Conservation (phyloP, 805 yeast species). For the Vanderwaltozyma yarrowii region DNA sequence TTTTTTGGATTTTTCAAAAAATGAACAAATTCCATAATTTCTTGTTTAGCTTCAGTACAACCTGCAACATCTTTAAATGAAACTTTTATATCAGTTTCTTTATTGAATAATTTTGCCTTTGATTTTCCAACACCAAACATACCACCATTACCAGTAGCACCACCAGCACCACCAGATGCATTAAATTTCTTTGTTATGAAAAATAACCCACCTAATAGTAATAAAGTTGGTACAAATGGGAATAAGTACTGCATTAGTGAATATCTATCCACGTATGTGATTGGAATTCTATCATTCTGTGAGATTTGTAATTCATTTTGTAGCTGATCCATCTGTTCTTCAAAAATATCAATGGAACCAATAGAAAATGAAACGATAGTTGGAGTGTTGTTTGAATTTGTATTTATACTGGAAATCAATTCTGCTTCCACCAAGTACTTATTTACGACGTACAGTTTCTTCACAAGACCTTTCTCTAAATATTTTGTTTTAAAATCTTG, state of each 20-base stretch:
- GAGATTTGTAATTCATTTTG: constrained; percentile 66
- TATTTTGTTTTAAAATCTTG: constrained; percentile 81
- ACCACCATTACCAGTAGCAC: constrained; percentile 52
- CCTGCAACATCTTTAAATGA: constrained; percentile 96
- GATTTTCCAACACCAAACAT: constrained; percentile 87
- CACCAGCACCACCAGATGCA: neutral
- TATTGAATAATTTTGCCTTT: constrained; percentile 83
- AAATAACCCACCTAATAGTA: constrained; percentile 67
- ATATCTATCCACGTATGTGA: constrained; percentile 60
- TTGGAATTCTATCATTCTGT: constrained; percentile 63
- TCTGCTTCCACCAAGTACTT: constrained; percentile 63
- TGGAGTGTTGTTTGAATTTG: constrained; percentile 12
- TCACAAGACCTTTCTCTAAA: constrained; percentile 69
- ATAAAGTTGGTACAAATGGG: constrained; percentile 70
- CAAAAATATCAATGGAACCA: constrained; percentile 79
- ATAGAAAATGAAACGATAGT: constrained; percentile 64
- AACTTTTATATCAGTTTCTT: constrained; percentile 81
- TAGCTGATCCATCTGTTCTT: constrained; percentile 64
- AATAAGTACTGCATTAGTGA: constrained; percentile 51
- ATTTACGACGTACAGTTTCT: constrained; percentile 63
- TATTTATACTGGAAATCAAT: constrained; percentile 34
- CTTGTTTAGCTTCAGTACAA: constrained; percentile 92
- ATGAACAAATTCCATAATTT: constrained; percentile 94
- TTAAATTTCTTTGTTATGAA: constrained; percentile 31
- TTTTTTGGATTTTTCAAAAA: constrained; percentile 84